Base-by-base conservation (phyloP, 176 grass and related monocot genomes). In the Oropetium thomaeum region DNA sequence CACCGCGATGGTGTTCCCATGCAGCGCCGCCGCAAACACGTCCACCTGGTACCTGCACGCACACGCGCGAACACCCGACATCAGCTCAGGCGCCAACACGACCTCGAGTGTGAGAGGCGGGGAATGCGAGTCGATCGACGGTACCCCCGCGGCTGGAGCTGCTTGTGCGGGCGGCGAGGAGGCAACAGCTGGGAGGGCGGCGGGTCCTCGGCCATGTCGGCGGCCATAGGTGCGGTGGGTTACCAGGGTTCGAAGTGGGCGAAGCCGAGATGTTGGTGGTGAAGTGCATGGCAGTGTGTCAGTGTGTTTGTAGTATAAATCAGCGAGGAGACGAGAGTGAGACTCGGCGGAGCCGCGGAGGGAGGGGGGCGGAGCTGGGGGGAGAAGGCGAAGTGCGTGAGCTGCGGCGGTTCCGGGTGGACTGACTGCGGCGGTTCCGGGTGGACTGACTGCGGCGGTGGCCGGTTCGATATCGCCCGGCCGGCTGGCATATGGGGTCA, bases 1-100 rank as follows among this genome's bases (percentile, higher is more conserved):
- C 82, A 86, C 85, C 17, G 86, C 90, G 83, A 92, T 80, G 58
- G 86, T 89, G 82, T 92, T 92, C 75, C 65, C 67, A 49, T 39
- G 58, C 86, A 89, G 71, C 69, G 90, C 86, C 26, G 62, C 86
- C 39, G 79, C 79, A 79, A 89, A 89, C 42, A 89, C 75, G 75
- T 80, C 72, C 70, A 83, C 67, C 83, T 83, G 82, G 62, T 92
- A 92, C 70, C 90, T 89, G 79, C 52, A 44, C 19, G 49, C 19
- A 11, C n/a, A 19, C 41, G 14, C n/a, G 5, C 15, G 14, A 23
- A 16, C 52, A 54, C 22, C 13, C 15, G 11, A 2, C 38, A 22
- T 61, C 39, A 75, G 27, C 42, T 6, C 42, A 10, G n/a, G 30
- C 58, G n/a, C 73, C 23, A 75, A 63, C 65, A 52, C 32, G 32